These are phyloP conservation scores for Exutisphaerella laricina DNA, from an alignment of 2,329 filamentous ascomycete species.

Conservation along the genomic window DNA sequence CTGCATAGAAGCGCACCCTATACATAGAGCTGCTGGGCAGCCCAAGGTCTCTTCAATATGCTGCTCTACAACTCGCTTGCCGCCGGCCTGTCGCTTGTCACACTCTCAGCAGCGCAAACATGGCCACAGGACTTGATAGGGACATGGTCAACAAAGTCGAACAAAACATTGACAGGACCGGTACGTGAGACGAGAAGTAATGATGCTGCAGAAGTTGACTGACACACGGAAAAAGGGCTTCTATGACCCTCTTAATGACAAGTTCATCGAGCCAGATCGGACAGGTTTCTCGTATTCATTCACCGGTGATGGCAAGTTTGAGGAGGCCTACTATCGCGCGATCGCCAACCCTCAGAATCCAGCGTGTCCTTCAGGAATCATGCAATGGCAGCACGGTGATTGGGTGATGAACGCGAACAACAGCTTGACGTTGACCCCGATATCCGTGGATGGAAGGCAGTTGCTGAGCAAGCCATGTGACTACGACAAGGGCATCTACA, in stretches of 20 bases:
- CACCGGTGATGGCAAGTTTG: conserved; percentile 60
- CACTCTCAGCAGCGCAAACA: conserved; percentile 18
- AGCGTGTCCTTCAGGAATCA: conserved; percentile 57
- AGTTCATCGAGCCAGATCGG: conserved; percentile 58
- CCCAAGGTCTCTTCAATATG: conserved; percentile 18
- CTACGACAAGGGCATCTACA: conserved; percentile 53
- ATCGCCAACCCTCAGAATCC: conserved; percentile 57
- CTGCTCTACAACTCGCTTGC: conserved; percentile 29
- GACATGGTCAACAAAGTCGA: conserved; percentile 68
- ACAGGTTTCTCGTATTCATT: conserved; percentile 72
- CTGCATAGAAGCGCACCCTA: background rate
- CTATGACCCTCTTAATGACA: conserved; percentile 62
- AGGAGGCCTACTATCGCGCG: conserved; percentile 65
- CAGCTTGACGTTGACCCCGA: conserved; percentile 55
- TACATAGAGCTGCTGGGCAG: conserved; percentile 6
- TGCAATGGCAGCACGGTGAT: conserved; percentile 69
- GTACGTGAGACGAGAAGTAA: conserved; percentile 41
- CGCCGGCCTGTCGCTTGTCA: conserved; percentile 20
- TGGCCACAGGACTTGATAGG: conserved; percentile 50
- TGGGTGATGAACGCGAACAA: conserved; percentile 54
- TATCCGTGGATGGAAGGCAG: conserved; percentile 62
- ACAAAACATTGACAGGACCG: conserved; percentile 62
- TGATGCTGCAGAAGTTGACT: background rate
- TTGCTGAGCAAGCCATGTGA: conserved; percentile 60
- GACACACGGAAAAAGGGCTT: conserved; percentile 50